Evolutionary conservation across 164 flowering plant species (phyloP), one percentile per base, ranked within the genome.

Genomic region (Vitis riparia): DNA sequence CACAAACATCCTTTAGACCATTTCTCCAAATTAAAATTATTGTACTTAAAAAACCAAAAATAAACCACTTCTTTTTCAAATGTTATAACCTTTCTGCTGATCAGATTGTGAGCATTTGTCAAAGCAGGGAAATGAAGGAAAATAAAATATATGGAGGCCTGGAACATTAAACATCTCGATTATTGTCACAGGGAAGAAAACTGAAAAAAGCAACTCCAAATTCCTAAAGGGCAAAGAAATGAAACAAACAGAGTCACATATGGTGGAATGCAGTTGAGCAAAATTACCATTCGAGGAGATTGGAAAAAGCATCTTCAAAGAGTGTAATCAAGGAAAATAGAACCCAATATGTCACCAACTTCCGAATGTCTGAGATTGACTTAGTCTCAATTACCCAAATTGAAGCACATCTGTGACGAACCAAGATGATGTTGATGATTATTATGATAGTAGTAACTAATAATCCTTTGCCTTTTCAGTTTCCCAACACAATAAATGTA

Each of bases 341-440:
- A 60, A 70, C 52, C 77, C 77, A 75, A 56, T 75, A 75, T 5
- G 70, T 61, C 7, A 69, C 59, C 62, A 75, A 16, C 19, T 75
- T 75, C 66, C 5, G 37, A 15, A 52, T 65, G 37, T 69, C 62
- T 13, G 47, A 10, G 32, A 53, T 37, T 1, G 77, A 75, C 16
- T 70, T 56, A 16, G 67, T 48, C 77, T 75, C 77, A 11, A 75
- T 75, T 19, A 73, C 77, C 50, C 71, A 55, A 59, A 73, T 57
- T n/a, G 76, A 68, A 55, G 68, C 76, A 73, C 59, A 73, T 13
- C 76, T 73, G 68, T 29, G 27, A 58, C 27, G 17, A 14, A 55
- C 13, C 37, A 32, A 32, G 11, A 47, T 14, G 23, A 14, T 4
- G 17, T n/a, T 53, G 56, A 53, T 53, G 56, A 53, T 53, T 53